Conservation (phyloP, 345 rosid genomes). For the Citrus unshiu region DNA sequence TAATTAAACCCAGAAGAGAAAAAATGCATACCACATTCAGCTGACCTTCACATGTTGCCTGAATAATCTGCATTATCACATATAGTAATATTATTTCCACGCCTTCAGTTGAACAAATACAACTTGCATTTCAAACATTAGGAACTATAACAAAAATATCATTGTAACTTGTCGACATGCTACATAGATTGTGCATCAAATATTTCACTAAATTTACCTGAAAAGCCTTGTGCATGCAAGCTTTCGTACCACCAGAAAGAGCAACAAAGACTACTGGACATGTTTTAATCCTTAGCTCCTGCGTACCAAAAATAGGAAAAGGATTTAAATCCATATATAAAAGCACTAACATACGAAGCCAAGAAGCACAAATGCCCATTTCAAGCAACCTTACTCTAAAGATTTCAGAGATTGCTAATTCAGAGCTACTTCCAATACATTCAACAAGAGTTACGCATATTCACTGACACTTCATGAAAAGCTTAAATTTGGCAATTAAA, state of each 20-base stretch:
- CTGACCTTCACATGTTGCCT: conserved; percentile 55
- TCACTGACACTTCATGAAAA: not conserved
- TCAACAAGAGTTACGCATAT: not conserved
- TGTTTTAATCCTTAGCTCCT: conserved; percentile 60
- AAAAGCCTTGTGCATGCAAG: conserved; percentile 84
- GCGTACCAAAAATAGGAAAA: conserved; percentile 11
- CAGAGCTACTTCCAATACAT: not conserved
- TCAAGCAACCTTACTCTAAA: not conserved
- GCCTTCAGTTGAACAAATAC: not conserved
- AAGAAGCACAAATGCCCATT: not conserved
- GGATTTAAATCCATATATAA: conserved; percentile 8
- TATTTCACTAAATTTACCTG: conserved; percentile 42
- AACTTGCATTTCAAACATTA: not conserved
- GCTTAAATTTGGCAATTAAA: not conserved
- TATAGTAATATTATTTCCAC: conserved; percentile 8
- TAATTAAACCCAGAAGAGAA: not conserved
- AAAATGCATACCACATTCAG: conserved; percentile 44
- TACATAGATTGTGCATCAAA: not conserved
- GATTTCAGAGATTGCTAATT: not conserved
- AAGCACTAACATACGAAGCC: not conserved
- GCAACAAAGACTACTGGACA: conserved; percentile 79
- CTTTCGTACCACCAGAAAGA: conserved; percentile 85
- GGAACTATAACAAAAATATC: not conserved
- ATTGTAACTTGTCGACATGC: not conserved
- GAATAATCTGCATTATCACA: conserved; percentile 50